Evolutionary conservation across 768 basidiomycete genomes (phyloP), one percentile per base, ranked within the genome.

Genomic region (Tremella yokohamensis): DNA sequence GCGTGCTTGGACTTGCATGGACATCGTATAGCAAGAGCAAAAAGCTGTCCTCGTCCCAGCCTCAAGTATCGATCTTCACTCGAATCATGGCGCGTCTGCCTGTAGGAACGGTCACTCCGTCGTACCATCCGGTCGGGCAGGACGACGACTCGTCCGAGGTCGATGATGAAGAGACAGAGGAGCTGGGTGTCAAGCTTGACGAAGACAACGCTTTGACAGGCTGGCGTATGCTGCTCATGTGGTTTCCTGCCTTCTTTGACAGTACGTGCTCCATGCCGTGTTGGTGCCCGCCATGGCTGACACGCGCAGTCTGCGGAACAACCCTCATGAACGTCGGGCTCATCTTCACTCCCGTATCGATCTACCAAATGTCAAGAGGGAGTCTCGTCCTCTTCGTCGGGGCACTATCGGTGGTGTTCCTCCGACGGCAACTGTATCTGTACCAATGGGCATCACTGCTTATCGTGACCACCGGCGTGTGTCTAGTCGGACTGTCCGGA

Each of bases 381-480:
- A 87, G 90, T 42, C 84, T 96, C 57, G 90, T 96, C 49, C 83
- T 94, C 54, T 98, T 92, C 78, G 94, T 98, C 59, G 94, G 91
- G 47, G 72, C 89, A 55, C 83, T 98, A 66, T 89, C 87, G 51
- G 92, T 98, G 69, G 75, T 92, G 56, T 98, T 98, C 82, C 84
- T 99, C 58, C 83, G 82, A 50, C 85, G 93, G 64, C 83, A 82
- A 61, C 84, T 94, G 45, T 89, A 85, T 84, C 80, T 89, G 54
- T 93, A 93, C 76, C 92, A 96, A 87, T 97, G 96, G 93, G 62
- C 87, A 16, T 89, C 93, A 13, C 84, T 98, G 54, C 75, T 90
- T 60, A 85, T 89, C 45, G 94, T 99, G 65, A 78, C 78, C 54
- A 39, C 76, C 19, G 80, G 80, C n/a, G 78, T 80, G 18, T 77